phyloP scores from a whole-genome alignment of 768 basidiomycete genomes.

The Solioccasus polychromus region DNA sequence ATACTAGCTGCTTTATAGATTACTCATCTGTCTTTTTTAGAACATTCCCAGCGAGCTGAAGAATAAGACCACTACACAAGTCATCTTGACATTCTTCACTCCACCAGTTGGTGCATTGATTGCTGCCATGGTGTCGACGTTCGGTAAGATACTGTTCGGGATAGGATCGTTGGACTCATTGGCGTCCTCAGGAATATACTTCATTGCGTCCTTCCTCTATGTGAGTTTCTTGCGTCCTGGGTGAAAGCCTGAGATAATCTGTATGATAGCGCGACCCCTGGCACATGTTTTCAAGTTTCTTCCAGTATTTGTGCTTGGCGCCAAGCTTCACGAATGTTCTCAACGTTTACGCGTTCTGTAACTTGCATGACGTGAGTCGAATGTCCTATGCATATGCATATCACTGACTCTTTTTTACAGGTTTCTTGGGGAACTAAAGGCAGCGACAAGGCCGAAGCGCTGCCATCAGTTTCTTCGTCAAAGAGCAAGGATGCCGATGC shows the following conservation, averaged over 20 bases:
- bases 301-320: constrained; percentile 87
- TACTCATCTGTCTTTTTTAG: constrained; percentile 29
- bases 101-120: constrained; percentile 79
- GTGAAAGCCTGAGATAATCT: constrained; percentile 4
- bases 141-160: constrained; percentile 48
- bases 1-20: not conserved
- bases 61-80: constrained; percentile 44
- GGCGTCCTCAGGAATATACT: constrained; percentile 60
- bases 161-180: constrained; percentile 7
- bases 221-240: constrained; percentile 44
- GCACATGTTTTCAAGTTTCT: constrained; percentile 96
- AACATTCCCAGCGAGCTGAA: constrained; percentile 51
- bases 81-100: constrained; percentile 62
- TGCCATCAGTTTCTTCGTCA: constrained; percentile 85
- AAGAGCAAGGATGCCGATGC: constrained; percentile 74
- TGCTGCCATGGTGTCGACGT: constrained; percentile 85
- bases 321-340: constrained; percentile 93
- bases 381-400: not conserved
- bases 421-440: constrained; percentile 96
- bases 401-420: constrained; percentile 31
- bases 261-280: constrained; percentile 83
- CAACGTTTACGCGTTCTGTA: constrained; percentile 97
- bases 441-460: constrained; percentile 87
- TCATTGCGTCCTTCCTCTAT: constrained; percentile 80
- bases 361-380: constrained; percentile 76